phyloP scores from a whole-genome alignment of 2,329 filamentous ascomycete species.

The Cyclaneusma minus region DNA sequence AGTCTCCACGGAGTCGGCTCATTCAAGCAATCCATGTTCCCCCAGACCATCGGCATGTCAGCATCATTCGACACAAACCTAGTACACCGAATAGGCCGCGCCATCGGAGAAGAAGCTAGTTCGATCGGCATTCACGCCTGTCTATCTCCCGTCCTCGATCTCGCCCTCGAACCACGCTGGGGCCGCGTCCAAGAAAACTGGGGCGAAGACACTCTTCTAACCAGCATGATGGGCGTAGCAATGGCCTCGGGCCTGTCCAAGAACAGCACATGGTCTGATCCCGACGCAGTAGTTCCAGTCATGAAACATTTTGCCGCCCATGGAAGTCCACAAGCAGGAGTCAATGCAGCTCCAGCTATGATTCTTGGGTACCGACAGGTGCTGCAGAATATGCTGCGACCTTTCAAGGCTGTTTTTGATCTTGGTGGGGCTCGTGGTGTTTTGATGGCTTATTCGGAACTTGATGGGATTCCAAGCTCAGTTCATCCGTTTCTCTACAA shows the following conservation, averaged over 20 bases:
- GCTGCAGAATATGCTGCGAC: slow-evolving; percentile 24
- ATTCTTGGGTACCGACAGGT: slow-evolving; percentile 26
- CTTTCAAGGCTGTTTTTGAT: slow-evolving; percentile 27
- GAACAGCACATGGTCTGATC: slow-evolving; percentile 24
- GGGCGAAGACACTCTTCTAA: slow-evolving; percentile 29
- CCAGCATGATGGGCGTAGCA: slow-evolving; percentile 27
- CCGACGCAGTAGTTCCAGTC: slow-evolving; percentile 26
- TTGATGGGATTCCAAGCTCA: slow-evolving; percentile 24
- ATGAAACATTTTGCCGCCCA: slow-evolving; percentile 31
- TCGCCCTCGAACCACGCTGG: slow-evolving; percentile 28
- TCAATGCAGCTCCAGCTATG: slow-evolving; percentile 28
- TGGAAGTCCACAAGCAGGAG: slow-evolving; percentile 24
- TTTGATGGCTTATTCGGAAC: slow-evolving; percentile 29
- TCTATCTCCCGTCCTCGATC: slow-evolving; percentile 26
- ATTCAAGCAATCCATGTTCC: slow-evolving; percentile 29
- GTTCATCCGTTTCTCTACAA: slow-evolving; percentile 24
- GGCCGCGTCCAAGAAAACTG: slow-evolving; percentile 26
- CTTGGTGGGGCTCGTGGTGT: slow-evolving; percentile 25
- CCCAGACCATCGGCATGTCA: slow-evolving; percentile 24
- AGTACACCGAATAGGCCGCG: slow-evolving; percentile 24
- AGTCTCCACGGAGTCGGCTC: slow-evolving; percentile 28
- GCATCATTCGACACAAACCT: slow-evolving; percentile 26
- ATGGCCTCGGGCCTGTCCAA: slow-evolving; percentile 27
- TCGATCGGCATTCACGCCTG: slow-evolving; percentile 29
- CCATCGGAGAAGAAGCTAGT: slow-evolving; percentile 26